Evolutionary conservation across 805 yeast genomes (phyloP).

Genomic region (Candida ortonii): DNA sequence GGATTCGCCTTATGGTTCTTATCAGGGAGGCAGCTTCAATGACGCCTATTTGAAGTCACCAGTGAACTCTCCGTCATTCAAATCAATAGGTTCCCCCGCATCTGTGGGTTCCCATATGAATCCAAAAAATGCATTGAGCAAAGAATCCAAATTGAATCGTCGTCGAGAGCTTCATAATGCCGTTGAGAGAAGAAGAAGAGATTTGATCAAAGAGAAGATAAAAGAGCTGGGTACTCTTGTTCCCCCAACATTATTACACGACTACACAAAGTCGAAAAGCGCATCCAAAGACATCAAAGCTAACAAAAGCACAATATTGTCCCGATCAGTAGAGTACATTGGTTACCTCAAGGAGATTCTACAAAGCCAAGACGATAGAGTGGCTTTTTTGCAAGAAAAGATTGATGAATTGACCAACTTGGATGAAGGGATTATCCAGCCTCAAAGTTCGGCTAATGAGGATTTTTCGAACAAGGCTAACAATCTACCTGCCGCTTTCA

Average conservation of each 20-base stretch:
- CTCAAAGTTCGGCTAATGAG: too few relatives aligned
- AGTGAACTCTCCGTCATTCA: slow-evolving; percentile 34
- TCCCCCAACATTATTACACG: slow-evolving; percentile 67
- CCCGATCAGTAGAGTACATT: slow-evolving; percentile 78
- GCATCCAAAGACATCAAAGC: slow-evolving; percentile 66
- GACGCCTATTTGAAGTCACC: slow-evolving; percentile 34
- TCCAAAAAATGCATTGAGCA: slow-evolving; percentile 38
- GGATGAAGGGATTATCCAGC: not conserved
- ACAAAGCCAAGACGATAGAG: slow-evolving; percentile 50
- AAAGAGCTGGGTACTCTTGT: slow-evolving; percentile 78
- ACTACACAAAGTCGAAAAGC: slow-evolving; percentile 30
- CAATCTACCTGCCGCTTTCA: too few relatives aligned
- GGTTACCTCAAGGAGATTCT: slow-evolving; percentile 60
- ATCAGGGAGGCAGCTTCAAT: slow-evolving; percentile 27
- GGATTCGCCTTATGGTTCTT: slow-evolving; percentile 37
- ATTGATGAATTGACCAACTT: slow-evolving; percentile 27
- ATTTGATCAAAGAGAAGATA: slow-evolving; percentile 83
- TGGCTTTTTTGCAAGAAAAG: slow-evolving; percentile 38
- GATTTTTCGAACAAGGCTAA: too few relatives aligned
- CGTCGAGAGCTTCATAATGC: slow-evolving; percentile 91
- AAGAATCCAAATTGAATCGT: slow-evolving; percentile 71
- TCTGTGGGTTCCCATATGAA: slow-evolving; percentile 33
- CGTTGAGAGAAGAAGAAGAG: slow-evolving; percentile 89
- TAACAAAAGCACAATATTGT: slow-evolving; percentile 75
- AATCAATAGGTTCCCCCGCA: slow-evolving; percentile 34